phyloP scores from a whole-genome alignment of 2,329 filamentous ascomycete genomes.

The Talaromyces rugulosus region DNA sequence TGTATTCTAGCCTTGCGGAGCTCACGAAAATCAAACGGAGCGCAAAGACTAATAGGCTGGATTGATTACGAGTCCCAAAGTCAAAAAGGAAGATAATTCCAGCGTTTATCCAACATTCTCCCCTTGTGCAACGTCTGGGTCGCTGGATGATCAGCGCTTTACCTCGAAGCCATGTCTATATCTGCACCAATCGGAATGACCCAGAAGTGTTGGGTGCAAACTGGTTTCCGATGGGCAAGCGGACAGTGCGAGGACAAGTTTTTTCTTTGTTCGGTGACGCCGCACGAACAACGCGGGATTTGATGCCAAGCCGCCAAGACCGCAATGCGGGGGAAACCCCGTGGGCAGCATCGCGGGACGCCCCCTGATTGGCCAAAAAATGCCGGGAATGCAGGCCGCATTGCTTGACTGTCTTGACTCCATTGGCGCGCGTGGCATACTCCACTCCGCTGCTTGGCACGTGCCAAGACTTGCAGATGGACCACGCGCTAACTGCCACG shows the following conservation, averaged over 20 bases:
- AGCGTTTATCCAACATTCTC: not conserved
- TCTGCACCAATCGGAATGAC: not conserved
- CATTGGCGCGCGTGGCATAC: not conserved
- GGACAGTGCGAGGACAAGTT: not conserved
- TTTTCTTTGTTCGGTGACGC: not conserved
- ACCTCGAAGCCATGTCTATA: not conserved
- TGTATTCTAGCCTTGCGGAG: not conserved
- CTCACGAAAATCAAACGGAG: not conserved
- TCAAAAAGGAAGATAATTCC: not conserved
- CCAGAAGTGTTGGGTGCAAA: not conserved
- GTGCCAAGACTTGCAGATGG: not conserved
- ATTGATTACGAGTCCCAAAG: not conserved
- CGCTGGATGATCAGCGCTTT: not conserved
- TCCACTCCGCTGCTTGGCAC: not conserved
- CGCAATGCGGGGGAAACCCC: not conserved
- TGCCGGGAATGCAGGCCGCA: not conserved
- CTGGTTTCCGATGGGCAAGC: not conserved
- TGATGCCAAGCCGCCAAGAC: not conserved
- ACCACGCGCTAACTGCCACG: no score
- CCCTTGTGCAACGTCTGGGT: not conserved
- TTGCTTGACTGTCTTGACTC: not conserved
- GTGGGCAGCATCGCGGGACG: not conserved
- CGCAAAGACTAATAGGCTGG: not conserved
- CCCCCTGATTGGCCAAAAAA: not conserved
- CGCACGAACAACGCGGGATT: not conserved